A percentile compares a stretch with the other conserved stretches of the same genome.
Conservation (phyloP, 2,329 filamentous ascomycete species). For the Penicillium sumatraense region DNA sequence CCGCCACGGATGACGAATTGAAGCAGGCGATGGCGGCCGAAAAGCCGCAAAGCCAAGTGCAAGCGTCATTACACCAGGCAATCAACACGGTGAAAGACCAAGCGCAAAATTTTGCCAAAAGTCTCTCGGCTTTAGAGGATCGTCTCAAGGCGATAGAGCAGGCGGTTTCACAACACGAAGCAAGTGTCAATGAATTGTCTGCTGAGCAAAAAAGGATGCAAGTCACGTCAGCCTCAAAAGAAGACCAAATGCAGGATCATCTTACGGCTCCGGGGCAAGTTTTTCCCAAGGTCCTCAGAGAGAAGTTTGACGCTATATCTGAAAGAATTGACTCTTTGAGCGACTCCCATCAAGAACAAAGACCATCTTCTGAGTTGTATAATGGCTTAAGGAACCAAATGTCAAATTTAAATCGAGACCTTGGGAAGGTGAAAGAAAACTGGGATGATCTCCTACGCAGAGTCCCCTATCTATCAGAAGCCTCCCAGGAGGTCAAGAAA, state of each 20-base stretch:
- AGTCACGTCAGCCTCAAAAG: too few species aligned
- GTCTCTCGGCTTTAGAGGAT: not conserved
- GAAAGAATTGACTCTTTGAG: not conserved
- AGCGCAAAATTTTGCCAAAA: not conserved
- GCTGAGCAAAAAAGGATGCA: not conserved
- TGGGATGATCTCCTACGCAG: not conserved
- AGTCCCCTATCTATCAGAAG: not conserved
- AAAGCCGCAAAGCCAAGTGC: not conserved
- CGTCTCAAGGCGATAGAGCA: not conserved
- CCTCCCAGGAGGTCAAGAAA: not conserved
- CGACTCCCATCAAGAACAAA: too few species aligned
- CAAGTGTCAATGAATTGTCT: not conserved
- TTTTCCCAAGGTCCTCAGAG: not conserved
- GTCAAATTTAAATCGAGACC: not conserved
- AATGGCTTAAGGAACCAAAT: not conserved
- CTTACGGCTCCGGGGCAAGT: not conserved
- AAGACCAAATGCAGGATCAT: not conserved
- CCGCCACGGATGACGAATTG: not conserved
- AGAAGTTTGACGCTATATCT: not conserved
- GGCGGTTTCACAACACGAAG: not conserved
- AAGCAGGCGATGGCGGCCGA: not conserved
- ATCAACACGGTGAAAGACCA: not conserved
- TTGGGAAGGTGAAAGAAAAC: not conserved
- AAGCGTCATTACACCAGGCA: not conserved
- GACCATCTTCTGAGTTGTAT: not conserved